phyloP scores from a whole-genome alignment of 495 filamentous ascomycete genomes.

The Penicillium crystallinum region DNA sequence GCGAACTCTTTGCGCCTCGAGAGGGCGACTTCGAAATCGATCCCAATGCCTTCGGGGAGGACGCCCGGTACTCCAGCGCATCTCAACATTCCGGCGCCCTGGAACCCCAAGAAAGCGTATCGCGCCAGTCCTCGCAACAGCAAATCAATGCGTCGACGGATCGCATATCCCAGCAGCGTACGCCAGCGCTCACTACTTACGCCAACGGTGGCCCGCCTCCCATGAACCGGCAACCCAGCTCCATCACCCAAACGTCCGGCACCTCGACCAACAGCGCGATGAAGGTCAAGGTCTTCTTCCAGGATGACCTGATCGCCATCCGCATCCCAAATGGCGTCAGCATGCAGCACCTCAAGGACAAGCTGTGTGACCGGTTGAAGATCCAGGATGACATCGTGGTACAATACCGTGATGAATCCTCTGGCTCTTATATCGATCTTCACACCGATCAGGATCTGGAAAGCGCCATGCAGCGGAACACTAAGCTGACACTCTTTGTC shows the following conservation, averaged over 20 bases:
- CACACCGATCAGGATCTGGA: constrained; percentile 76
- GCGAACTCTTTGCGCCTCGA: constrained; percentile 82
- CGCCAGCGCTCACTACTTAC: constrained; percentile 40
- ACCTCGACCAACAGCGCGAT: constrained; percentile 50
- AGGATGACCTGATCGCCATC: constrained; percentile 86
- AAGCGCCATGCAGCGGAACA: constrained; percentile 72
- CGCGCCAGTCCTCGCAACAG: constrained; percentile 68
- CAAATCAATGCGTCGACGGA: constrained; percentile 61
- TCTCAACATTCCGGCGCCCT: constrained; percentile 66
- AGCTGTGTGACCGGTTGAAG: constrained; percentile 70
- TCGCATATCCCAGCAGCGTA: constrained; percentile 56
- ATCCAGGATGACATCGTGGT: constrained; percentile 68
- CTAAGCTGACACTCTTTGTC: constrained; percentile 80
- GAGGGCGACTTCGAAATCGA: constrained; percentile 92
- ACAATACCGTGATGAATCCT: constrained; percentile 82
- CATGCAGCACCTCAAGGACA: constrained; percentile 75
- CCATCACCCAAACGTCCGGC: constrained; percentile 64
- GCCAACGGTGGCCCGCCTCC: constrained; percentile 43
- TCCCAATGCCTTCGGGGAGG: constrained; percentile 56
- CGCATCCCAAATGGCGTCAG: constrained; percentile 75
- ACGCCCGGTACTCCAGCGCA: constrained; percentile 62
- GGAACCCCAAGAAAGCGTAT: constrained; percentile 50
- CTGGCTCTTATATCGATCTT: constrained; percentile 66
- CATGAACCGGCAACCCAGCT: constrained; percentile 69
- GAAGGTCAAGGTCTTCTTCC: constrained; percentile 93